A percentile compares a stretch with the other conserved stretches of the same genome.
Evolutionary conservation across 345 rosid species (phyloP).

Genomic region (Aegle marmelos): DNA sequence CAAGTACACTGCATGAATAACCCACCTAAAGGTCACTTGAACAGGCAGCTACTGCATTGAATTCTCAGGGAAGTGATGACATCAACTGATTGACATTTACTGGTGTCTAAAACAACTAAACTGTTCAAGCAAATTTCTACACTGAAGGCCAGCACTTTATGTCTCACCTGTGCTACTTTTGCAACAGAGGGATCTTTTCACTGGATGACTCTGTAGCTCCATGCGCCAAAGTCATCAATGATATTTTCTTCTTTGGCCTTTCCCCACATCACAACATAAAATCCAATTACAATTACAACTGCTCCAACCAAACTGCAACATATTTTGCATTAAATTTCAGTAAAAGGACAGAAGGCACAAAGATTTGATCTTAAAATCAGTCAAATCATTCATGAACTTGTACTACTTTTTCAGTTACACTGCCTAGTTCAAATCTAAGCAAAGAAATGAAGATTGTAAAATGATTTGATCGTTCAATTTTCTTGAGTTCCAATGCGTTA

Average conservation of each 20-base stretch:
- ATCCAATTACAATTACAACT: slow-evolving; percentile 8
- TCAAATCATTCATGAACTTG: background rate
- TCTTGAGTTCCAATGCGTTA: too few relatives aligned
- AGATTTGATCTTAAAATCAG: background rate
- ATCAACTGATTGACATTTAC: background rate
- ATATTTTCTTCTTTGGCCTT: slow-evolving; percentile 4
- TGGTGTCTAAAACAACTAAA: background rate
- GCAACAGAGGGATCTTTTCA: slow-evolving; percentile 8
- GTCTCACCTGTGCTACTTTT: background rate
- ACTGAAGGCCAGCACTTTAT: background rate
- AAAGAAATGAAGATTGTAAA: background rate
- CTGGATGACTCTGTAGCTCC: background rate
- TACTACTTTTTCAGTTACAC: background rate
- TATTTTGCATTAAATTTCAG: background rate
- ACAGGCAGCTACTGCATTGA: background rate
- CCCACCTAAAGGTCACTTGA: background rate
- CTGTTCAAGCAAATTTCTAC: background rate
- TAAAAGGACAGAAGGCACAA: background rate
- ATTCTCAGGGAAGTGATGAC: background rate
- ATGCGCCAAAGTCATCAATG: background rate
- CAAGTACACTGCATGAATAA: background rate
- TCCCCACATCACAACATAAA: slow-evolving; percentile 21
- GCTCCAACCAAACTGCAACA: slow-evolving; percentile 25
- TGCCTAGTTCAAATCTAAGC: background rate
- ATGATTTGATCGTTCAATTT: background rate